phyloP scores from a whole-genome alignment of 140 eudicot species.

The Oenanthe javanica region DNA sequence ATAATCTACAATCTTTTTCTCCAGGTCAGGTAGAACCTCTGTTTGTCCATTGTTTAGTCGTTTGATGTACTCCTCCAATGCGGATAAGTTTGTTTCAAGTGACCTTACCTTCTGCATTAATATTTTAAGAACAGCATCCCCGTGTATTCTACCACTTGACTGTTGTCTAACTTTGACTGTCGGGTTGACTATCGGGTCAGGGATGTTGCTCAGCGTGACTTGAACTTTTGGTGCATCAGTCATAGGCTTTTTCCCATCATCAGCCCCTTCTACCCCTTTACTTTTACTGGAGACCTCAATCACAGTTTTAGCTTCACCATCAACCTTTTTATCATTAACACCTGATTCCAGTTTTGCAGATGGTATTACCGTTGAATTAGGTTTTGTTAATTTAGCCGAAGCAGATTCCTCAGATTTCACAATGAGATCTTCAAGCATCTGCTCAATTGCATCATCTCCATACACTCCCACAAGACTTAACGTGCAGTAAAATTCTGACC shows the following conservation, averaged over 20 bases:
- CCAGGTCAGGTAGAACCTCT: slow-evolving; percentile 62
- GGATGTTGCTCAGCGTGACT: slow-evolving; percentile 24
- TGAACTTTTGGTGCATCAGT: slow-evolving; percentile 35
- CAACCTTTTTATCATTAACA: slow-evolving; percentile 23
- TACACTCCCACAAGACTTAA: slow-evolving; percentile 75
- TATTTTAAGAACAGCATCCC: slow-evolving; percentile 78
- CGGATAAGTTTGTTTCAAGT: slow-evolving; percentile 66
- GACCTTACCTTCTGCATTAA: slow-evolving; percentile 80
- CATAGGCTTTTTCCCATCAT: slow-evolving; percentile 37
- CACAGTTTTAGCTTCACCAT: slow-evolving; percentile 20
- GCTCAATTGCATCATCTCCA: slow-evolving; percentile 88
- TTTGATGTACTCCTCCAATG: slow-evolving; percentile 68
- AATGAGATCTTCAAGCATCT: slow-evolving; percentile 94
- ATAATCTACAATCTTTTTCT: slow-evolving; percentile 45
- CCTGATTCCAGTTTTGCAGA: slow-evolving; percentile 22
- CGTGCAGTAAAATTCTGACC: slow-evolving; percentile 88
- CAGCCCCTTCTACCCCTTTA: slow-evolving; percentile 40
- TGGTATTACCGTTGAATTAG: slow-evolving; percentile 41
- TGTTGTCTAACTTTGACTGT: slow-evolving; percentile 38
- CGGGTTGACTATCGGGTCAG: slow-evolving; percentile 49
- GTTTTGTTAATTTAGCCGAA: slow-evolving; percentile 14
- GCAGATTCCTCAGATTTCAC: slow-evolving; percentile 52
- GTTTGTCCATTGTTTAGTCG: slow-evolving; percentile 57
- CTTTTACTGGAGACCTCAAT: slow-evolving; percentile 29
- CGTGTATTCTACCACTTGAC: slow-evolving; percentile 62